phyloP scores from a whole-genome alignment of 1,139 yeast genomes.

The Lodderomyces theae region DNA sequence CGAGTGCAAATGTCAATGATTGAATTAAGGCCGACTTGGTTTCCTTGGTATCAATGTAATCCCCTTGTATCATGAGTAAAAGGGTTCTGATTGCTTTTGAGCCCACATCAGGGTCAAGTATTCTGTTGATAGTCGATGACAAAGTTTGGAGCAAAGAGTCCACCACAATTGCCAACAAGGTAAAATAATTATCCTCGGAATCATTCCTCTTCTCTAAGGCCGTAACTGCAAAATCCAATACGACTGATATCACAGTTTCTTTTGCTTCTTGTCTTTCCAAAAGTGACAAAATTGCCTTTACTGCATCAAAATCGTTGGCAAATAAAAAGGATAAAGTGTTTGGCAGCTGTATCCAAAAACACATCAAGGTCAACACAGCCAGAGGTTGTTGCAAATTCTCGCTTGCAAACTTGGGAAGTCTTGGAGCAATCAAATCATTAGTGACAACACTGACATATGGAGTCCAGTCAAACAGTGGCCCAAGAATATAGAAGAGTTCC shows the following conservation, averaged over 20 bases:
- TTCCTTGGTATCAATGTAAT: constrained; percentile 56
- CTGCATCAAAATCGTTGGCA: constrained; percentile 55
- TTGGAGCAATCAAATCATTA: constrained; percentile 56
- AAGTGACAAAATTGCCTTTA: constrained; percentile 53
- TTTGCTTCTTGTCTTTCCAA: constrained; percentile 57
- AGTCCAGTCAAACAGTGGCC: constrained; percentile 55
- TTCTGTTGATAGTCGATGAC: constrained; percentile 45
- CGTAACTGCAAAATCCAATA: constrained; percentile 56
- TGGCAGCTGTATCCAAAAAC: constrained; percentile 56
- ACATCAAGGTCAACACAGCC: constrained; percentile 65
- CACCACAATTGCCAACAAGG: constrained; percentile 54
- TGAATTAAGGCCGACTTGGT: constrained; percentile 54
- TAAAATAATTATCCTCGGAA: constrained; percentile 43
- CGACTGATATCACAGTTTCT: constrained; percentile 58
- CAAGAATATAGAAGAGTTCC: constrained; percentile 49
- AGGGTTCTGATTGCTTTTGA: constrained; percentile 52
- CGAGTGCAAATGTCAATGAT: constrained; percentile 61
- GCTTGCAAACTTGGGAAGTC: constrained; percentile 60
- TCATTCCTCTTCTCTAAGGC: constrained; percentile 33
- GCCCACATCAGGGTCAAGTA: constrained; percentile 49
- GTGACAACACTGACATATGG: constrained; percentile 52
- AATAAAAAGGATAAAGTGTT: constrained; percentile 52
- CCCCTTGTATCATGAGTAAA: constrained; percentile 56
- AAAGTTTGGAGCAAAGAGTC: constrained; percentile 52
- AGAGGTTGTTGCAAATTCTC: constrained; percentile 87